Conservation (phyloP, 129 eudicot species). For the Dittrichia graveolens region DNA sequence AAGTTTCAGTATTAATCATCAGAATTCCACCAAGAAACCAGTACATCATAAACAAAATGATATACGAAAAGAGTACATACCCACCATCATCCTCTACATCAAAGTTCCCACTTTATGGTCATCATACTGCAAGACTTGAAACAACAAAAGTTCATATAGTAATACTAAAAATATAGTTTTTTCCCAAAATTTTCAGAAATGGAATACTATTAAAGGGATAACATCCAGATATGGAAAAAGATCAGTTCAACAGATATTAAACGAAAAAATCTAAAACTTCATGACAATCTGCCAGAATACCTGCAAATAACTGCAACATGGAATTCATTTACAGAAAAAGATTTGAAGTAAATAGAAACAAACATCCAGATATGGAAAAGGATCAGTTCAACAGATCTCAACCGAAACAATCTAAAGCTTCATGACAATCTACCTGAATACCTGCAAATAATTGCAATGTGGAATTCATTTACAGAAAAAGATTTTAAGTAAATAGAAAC, state of each 20-base stretch:
- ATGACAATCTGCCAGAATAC: background rate
- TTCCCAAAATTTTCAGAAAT: background rate
- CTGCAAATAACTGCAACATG: background rate
- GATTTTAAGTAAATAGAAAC: background rate
- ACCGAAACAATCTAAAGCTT: too few relatives aligned
- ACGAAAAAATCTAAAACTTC: too few relatives aligned
- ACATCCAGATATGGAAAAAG: background rate
- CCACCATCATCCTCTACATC: background rate
- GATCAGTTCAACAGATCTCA: too few relatives aligned
- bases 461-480: too few relatives aligned
- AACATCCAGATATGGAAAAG: too few relatives aligned
- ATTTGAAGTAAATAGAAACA: too few relatives aligned
- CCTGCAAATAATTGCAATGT: too few relatives aligned
- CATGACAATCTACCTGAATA: too few relatives aligned
- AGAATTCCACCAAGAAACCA: background rate
- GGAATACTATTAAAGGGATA: background rate
- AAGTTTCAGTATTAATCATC: slow-evolving; percentile 1
- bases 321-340: background rate
- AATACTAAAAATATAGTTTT: background rate
- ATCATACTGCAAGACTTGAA: slow-evolving; percentile 15
- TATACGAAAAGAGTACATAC: background rate
- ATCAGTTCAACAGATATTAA: background rate
- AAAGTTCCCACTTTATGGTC: slow-evolving; percentile 5
- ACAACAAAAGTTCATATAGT: background rate
- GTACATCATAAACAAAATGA: background rate